Conservation (phyloP, 2,329 filamentous ascomycete genomes). For the Diaporthe caulivora region DNA sequence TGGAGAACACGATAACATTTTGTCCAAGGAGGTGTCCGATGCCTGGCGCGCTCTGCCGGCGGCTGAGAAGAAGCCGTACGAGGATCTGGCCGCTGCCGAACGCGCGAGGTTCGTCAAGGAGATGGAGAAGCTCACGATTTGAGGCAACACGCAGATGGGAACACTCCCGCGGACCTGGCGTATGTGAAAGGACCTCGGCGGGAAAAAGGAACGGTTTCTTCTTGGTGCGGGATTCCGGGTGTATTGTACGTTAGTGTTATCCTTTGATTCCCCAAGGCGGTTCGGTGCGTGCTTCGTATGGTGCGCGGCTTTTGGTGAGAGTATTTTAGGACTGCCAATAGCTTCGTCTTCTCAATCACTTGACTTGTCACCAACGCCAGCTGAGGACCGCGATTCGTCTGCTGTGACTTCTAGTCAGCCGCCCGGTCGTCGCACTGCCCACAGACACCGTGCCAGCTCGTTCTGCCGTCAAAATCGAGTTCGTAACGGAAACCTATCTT, state of each 20-base stretch:
- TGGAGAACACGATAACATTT: conserved; percentile 42
- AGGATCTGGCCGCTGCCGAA: conserved; percentile 49
- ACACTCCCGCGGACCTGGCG: background rate
- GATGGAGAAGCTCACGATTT: conserved; percentile 41
- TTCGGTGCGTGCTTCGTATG: conserved; percentile 1
- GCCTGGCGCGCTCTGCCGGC: conserved; percentile 60
- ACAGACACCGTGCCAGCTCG: background rate
- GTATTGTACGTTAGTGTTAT: conserved; percentile 36
- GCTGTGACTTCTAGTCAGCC: background rate
- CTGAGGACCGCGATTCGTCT: background rate
- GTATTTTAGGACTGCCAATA: conserved; percentile 23
- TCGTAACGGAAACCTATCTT: background rate
- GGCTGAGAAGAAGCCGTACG: conserved; percentile 53
- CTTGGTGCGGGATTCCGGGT: conserved; percentile 25
- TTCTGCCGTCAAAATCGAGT: background rate
- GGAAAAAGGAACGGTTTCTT: conserved; percentile 16
- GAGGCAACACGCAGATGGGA: background rate
- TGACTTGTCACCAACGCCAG: background rate
- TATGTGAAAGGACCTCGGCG: background rate
- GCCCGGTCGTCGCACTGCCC: background rate
- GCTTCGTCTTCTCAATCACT: conserved; percentile 13
- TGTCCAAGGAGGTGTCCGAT: conserved; percentile 43
- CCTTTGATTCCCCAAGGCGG: conserved; percentile 28
- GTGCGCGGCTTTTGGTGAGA: conserved; percentile 27
- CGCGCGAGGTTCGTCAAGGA: conserved; percentile 49